Evolutionary conservation across 306 rosid genomes (phyloP).

Genomic region (Cucumis melo): DNA sequence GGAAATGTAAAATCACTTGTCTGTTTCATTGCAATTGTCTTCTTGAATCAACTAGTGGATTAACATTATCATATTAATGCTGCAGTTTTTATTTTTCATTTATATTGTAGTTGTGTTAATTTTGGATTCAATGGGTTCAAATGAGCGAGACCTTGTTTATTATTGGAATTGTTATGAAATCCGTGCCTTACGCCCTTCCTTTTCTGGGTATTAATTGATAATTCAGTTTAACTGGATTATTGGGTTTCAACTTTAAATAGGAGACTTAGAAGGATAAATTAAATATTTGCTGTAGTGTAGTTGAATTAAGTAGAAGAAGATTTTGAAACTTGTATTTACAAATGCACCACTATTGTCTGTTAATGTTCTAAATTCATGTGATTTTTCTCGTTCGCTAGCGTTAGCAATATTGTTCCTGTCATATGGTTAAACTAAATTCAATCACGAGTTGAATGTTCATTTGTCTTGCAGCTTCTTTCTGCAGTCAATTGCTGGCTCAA

Average conservation of each 20-base stretch:
- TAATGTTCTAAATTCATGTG: background rate
- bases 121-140: background rate
- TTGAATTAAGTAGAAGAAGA: background rate
- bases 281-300: background rate
- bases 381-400: background rate
- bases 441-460: background rate
- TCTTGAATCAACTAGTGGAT: background rate
- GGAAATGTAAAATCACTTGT: background rate
- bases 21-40: background rate
- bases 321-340: background rate
- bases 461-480: constrained; percentile 58
- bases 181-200: background rate
- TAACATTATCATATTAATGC: background rate
- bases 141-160: background rate
- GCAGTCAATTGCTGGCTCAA: constrained; percentile 98
- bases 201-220: background rate
- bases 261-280: background rate
- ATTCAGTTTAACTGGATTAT: background rate
- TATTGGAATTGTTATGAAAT: background rate
- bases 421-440: background rate
- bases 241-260: background rate
- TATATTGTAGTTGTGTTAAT: background rate
- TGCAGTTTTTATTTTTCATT: background rate
- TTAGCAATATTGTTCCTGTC: background rate
- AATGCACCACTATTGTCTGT: background rate